phyloP scores from a whole-genome alignment of 73 alveolate species.

The Vitrella brassicaformis region DNA sequence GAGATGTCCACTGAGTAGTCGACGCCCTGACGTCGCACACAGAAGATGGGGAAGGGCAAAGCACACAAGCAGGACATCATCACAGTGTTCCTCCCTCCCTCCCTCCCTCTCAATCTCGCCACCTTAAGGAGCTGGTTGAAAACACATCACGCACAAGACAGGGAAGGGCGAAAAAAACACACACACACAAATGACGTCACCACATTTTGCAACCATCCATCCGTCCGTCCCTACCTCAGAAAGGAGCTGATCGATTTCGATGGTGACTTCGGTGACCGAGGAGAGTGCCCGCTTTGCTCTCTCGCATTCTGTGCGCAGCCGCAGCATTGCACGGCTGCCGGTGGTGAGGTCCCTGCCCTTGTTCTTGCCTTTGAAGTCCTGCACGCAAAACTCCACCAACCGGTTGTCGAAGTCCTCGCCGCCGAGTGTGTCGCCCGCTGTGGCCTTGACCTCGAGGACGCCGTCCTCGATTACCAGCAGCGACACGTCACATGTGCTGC shows the following conservation, averaged over 20 bases:
- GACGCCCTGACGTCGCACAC: no score
- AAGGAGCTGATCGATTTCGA: conserved; percentile 70
- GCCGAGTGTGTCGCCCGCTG: conserved; percentile 88
- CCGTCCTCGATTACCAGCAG: conserved; percentile 68
- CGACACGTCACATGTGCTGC: conserved; percentile 75
- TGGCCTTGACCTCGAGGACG: conserved; percentile 70
- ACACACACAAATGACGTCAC: no score
- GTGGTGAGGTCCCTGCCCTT: conserved; percentile 59
- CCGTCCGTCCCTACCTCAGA: conserved; percentile 59
- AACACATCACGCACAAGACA: no score
- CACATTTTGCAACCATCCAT: no score
- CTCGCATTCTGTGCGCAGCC: conserved; percentile 87
- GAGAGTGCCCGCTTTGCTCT: conserved; percentile 82
- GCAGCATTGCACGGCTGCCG: conserved; percentile 72
- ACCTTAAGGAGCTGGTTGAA: no score
- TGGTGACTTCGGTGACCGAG: conserved; percentile 69
- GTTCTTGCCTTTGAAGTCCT: conserved; percentile 53
- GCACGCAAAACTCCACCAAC: conserved; percentile 57
- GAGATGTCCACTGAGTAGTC: conserved; percentile 56
- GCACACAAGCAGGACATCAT: no score
- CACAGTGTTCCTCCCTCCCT: no score
- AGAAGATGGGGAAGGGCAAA: no score
- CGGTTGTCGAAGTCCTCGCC: conserved; percentile 90
- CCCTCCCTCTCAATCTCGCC: no score
- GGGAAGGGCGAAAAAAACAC: no score